Base-by-base conservation (phyloP, 257 asterid genomes). In the Solanum pennellii region DNA sequence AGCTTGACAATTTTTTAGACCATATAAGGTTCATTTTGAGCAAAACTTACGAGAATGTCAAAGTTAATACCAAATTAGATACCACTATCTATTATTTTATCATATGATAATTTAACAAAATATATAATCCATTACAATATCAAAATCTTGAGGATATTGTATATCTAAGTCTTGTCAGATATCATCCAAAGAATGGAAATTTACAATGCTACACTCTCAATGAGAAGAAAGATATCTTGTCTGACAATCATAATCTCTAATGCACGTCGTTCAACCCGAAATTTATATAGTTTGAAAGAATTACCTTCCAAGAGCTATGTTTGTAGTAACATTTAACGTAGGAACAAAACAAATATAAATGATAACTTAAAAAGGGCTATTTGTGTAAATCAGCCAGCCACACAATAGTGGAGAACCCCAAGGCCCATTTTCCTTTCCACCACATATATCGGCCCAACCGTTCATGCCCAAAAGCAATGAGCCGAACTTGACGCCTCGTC, bases 191-290 rank as follows among this genome's bases (percentile, higher is more conserved):
- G 4, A 49, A 49, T 15, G 0, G 3, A 15, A 49, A 23, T 49
- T 15, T 49, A 9, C 9, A 49, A 49, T 49, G 0, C 60, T 21
- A 15, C 9, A 15, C 60, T 49, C 60, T 49, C 3, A 0, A 49
- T 6, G 9, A 49, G 7, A 49, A 49, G 9, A 49, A 49, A 15
- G 21, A 16, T 2, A 6, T 49, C 23, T 49, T 49, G 9, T 15
- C 2, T 49, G 23, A 15, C 60, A 49, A 49, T 1, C 21, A 49
- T 5, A 6, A 6, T 21, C 60, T 49, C 60, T 49, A 15, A 49
- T 0, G 1, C 60, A 49, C 9, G 0, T 49, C 0, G 0, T 49
- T 62, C n/a, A n/a, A 7, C 39, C 31, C 23, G 1, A 68, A 33
- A 14, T 29, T 29, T 15, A 71, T 3, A 7, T 18, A 31, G 25